A percentile compares a stretch with the other conserved stretches of the same genome.
Conservation (phyloP, 352 stramenopile species). For the Aphanomyces euteiches region DNA sequence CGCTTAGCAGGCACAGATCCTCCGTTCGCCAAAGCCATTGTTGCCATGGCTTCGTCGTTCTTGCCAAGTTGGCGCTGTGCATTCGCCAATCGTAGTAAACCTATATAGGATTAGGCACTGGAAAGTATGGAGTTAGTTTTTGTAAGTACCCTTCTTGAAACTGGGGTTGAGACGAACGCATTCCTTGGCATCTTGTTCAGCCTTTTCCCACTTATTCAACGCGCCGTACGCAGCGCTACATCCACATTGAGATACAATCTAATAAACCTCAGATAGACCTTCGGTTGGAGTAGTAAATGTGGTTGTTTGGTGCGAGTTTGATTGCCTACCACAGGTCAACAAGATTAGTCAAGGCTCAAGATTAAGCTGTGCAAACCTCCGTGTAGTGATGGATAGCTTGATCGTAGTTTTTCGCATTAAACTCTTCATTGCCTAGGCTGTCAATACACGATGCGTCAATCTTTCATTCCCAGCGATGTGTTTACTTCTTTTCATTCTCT, state of each 20-base stretch:
- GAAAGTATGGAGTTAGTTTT: slow-evolving; percentile 45
- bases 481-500: slow-evolving; percentile 26
- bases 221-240: slow-evolving; percentile 68
- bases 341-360: too few relatives aligned
- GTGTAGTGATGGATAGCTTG: slow-evolving; percentile 76
- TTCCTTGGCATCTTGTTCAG: slow-evolving; percentile 64
- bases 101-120: background rate
- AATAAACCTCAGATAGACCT: slow-evolving; percentile 36
- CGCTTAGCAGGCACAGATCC: slow-evolving; percentile 25
- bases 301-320: slow-evolving; percentile 59
- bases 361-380: slow-evolving; percentile 40
- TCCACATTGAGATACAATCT: background rate
- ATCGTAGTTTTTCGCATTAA: slow-evolving; percentile 82
- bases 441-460: background rate
- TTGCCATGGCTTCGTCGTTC: slow-evolving; percentile 64
- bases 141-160: slow-evolving; percentile 56
- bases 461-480: background rate
- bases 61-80: slow-evolving; percentile 72
- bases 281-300: slow-evolving; percentile 84
- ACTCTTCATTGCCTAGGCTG: slow-evolving; percentile 79
- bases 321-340: slow-evolving; percentile 48
- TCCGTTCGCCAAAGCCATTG: slow-evolving; percentile 66
- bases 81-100: slow-evolving; percentile 53
- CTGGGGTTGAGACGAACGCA: slow-evolving; percentile 65
- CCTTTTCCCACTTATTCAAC: slow-evolving; percentile 60